phyloP scores from a whole-genome alignment of 2,329 filamentous ascomycete genomes.

The Calonectria pseudoreteaudii region DNA sequence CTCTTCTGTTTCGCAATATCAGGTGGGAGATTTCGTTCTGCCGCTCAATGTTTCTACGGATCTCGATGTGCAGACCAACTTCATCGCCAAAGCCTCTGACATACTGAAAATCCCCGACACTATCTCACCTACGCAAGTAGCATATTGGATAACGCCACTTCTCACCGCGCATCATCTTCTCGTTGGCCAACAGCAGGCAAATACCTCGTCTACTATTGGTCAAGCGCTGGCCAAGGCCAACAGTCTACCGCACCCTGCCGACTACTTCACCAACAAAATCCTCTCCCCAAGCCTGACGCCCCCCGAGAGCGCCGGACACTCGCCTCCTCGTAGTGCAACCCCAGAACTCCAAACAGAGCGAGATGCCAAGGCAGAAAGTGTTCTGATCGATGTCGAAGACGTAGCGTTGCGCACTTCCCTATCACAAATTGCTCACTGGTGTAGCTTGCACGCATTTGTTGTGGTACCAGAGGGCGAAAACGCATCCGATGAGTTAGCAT shows the following conservation, averaged over 20 bases:
- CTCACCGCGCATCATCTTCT: background rate
- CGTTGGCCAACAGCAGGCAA: too few species aligned
- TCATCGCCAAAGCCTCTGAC: background rate
- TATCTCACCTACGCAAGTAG: background rate
- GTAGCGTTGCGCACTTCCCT: background rate
- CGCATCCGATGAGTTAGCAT: background rate
- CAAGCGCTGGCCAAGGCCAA: too few species aligned
- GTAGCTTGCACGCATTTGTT: background rate
- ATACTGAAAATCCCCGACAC: background rate
- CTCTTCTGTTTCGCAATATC: background rate
- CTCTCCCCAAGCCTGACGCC: background rate
- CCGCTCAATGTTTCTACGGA: background rate
- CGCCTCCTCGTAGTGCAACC: background rate
- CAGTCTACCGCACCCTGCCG: too few species aligned
- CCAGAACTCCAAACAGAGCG: background rate
- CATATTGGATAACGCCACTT: background rate
- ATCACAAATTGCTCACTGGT: background rate
- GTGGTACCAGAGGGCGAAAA: background rate
- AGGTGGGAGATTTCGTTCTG: background rate
- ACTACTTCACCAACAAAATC: background rate
- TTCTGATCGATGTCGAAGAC: background rate
- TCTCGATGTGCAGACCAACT: background rate
- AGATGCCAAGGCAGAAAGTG: background rate
- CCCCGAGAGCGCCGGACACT: background rate
- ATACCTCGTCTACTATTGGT: too few species aligned